Evolutionary conservation across 306 rosid species (phyloP), one percentile per base, ranked within the genome.

Genomic region (Acacia melanoxylon): DNA sequence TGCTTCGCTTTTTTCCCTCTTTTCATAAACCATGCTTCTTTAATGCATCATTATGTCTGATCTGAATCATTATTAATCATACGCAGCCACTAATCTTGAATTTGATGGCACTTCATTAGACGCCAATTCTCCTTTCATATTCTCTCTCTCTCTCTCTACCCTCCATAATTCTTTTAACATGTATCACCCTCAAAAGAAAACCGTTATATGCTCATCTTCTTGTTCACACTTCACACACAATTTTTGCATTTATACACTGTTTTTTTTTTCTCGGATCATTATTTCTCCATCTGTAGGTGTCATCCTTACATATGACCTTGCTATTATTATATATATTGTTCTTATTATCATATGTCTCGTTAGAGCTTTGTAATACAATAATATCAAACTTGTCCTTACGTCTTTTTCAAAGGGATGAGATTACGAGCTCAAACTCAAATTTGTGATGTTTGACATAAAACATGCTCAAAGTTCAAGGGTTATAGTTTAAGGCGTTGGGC

Each of bases 21-120:
- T 85, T 85, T 78, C 80, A 84, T 84, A 83, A 85, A 80, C 72
- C 80, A 80, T 77, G 68, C 77, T 82, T 80, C 69, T 27, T 67
- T 5, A 4, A 58, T 66, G 31, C 81, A 89, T 87, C 85, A 89
- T 89, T 89, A 83, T 89, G 92, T 89, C 84, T 81, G 79, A 84
- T 85, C 72, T 72, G 44, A 81, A 80, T 76, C 63, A 73, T 86
- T 77, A 82, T 82, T 85, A 86, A 89, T 86, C 85, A 84, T 82
- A 66, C 29, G 52, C 63, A 89, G 89, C 88, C 86, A 87, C 86
- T 84, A 85, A 59, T 51, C 49, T 85, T 85, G 90, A 85, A 84
- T 69, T 89, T 74, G 68, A 86, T 83, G 82, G 52, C 85, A 63
- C 79, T 82, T 56, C n/a, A n/a, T 89, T 89, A 74, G 72, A 84